A percentile compares a stretch with the other conserved stretches of the same genome.
These are phyloP conservation scores for Tulasnella sp. DNA, from an alignment of 768 basidiomycete species.

Conservation along the genomic window DNA sequence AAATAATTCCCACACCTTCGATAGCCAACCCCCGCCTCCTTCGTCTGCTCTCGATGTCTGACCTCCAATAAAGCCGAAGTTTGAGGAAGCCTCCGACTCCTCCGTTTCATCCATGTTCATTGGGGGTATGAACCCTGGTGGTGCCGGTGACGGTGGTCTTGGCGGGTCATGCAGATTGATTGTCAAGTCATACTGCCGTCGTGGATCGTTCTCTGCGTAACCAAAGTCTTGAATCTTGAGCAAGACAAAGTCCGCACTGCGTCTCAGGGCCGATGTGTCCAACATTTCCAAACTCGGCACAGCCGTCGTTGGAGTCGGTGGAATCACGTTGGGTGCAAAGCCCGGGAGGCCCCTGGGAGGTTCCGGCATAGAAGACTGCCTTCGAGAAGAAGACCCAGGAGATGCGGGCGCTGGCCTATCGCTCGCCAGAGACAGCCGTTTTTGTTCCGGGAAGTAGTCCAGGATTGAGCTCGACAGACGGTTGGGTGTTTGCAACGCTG, in stretches of 20 bases:
- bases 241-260: background rate
- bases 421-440: constrained; percentile 42
- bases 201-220: constrained; percentile 44
- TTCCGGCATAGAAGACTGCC: background rate
- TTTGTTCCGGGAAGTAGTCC: constrained; percentile 25
- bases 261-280: constrained; percentile 2
- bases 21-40: background rate
- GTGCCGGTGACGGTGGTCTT: background rate
- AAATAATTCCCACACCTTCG: background rate
- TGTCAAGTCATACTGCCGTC: constrained; percentile 42
- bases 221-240: constrained; percentile 53
- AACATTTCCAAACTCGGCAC: background rate
- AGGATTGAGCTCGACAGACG: background rate
- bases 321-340: constrained; percentile 9
- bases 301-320: background rate
- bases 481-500: background rate
- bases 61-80: background rate
- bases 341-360: background rate
- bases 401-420: constrained; percentile 62
- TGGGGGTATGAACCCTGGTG: constrained; percentile 15
- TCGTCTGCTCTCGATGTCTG: background rate
- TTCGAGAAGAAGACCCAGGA: constrained; percentile 41
- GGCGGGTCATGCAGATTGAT: constrained; percentile 6
- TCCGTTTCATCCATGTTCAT: constrained; percentile 20
- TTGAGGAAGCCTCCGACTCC: background rate